Evolutionary conservation across 2,329 filamentous ascomycete species (phyloP).

Genomic region (Diplodia corticola): DNA sequence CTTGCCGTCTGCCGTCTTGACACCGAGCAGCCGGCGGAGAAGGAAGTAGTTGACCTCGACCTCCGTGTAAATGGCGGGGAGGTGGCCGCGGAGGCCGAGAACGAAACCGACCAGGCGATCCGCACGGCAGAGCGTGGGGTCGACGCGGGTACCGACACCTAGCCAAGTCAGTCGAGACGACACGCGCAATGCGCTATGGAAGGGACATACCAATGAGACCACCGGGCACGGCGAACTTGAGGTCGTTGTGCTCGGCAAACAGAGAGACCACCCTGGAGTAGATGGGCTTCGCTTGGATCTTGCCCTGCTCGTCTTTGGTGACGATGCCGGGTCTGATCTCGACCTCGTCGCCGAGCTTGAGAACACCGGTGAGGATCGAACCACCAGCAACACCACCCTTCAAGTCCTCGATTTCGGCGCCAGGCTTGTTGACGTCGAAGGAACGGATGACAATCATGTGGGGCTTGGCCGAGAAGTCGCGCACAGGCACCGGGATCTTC

Average conservation of each 20-base stretch:
- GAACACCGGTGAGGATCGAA: slow-evolving; percentile 90
- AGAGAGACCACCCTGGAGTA: slow-evolving; percentile 93
- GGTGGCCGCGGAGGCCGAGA: slow-evolving; percentile 85
- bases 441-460: slow-evolving; percentile 99
- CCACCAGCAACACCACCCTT: slow-evolving; percentile 99
- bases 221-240: slow-evolving; percentile 97
- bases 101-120: slow-evolving; percentile 99
- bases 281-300: slow-evolving; percentile 95
- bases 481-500: slow-evolving; percentile 86
- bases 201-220: slow-evolving; percentile 71
- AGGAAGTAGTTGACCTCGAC: slow-evolving; percentile 99
- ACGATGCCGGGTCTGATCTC: slow-evolving; percentile 99
- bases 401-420: slow-evolving; percentile 96
- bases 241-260: slow-evolving; percentile 96
- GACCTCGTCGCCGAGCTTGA: slow-evolving; percentile 97
- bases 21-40: slow-evolving; percentile 88
- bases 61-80: slow-evolving; percentile 97
- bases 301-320: slow-evolving; percentile 87
- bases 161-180: slow-evolving; percentile 6
- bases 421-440: slow-evolving; percentile 99
- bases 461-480: slow-evolving; percentile 88
- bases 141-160: slow-evolving; percentile 93
- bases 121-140: slow-evolving; percentile 96
- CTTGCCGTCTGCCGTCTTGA: slow-evolving; percentile 97
- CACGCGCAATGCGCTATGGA: neutral